Conservation (phyloP, 768 basidiomycete species). For the Podaxis sp. region DNA sequence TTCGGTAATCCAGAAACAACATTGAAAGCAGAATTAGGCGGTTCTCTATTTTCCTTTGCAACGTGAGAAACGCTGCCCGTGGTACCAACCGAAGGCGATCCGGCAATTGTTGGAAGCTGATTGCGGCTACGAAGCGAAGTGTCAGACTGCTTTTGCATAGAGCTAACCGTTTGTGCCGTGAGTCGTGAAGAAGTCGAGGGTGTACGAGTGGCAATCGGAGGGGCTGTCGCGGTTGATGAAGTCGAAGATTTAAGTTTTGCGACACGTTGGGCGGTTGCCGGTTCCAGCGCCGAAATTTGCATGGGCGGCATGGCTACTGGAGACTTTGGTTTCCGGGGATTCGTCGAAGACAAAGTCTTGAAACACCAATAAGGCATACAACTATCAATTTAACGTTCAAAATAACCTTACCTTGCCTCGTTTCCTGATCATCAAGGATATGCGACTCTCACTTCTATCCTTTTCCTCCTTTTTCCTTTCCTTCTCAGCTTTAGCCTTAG, state of each 20-base stretch:
- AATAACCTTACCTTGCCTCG: constrained; percentile 75
- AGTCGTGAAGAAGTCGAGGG: constrained; percentile 60
- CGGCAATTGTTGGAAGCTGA: constrained; percentile 88
- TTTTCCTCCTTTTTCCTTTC: constrained; percentile 72
- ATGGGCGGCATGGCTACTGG: constrained; percentile 82
- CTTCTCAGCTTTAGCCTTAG: constrained; percentile 44
- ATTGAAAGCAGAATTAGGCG: constrained; percentile 55
- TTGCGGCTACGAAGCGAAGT: constrained; percentile 73
- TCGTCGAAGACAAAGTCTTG: constrained; percentile 82
- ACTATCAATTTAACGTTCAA: not conserved
- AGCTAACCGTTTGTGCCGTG: constrained; percentile 83
- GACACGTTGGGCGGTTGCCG: constrained; percentile 80
- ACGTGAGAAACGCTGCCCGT: constrained; percentile 46
- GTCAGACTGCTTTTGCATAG: constrained; percentile 87
- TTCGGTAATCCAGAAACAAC: constrained; percentile 56
- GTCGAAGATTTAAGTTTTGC: constrained; percentile 68
- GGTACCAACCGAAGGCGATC: constrained; percentile 85
- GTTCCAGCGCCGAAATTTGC: constrained; percentile 84
- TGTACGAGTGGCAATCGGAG: constrained; percentile 35
- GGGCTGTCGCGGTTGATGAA: constrained; percentile 44
- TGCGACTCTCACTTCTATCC: constrained; percentile 87
- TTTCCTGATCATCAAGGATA: constrained; percentile 86
- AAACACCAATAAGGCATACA: constrained; percentile 16
- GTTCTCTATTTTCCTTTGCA: constrained; percentile 55
- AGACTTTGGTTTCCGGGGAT: constrained; percentile 71